phyloP scores from a whole-genome alignment of 371 early-diverging fungal genomes.

The Entomophthora muscae region DNA sequence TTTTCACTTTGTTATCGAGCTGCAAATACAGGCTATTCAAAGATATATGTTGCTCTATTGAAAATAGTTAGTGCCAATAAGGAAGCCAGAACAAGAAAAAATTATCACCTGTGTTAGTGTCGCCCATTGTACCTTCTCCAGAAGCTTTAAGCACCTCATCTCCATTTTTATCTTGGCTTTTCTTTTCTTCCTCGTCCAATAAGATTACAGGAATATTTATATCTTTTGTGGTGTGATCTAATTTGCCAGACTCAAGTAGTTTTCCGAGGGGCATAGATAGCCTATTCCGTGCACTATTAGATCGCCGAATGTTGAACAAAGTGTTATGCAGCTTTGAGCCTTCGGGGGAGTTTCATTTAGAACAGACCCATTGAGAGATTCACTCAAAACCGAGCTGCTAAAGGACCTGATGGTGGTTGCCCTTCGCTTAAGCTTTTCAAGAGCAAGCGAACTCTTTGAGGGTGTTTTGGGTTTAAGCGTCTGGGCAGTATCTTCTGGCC shows the following conservation, averaged over 20 bases:
- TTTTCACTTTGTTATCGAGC: constrained; percentile 4
- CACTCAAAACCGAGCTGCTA: neutral
- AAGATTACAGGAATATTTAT: neutral
- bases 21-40: neutral
- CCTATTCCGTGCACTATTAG: constrained; percentile 1
- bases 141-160: neutral
- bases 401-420: constrained; percentile 8
- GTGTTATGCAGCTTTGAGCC: neutral
- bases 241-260: neutral
- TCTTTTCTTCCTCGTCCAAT: neutral
- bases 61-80: too few species aligned
- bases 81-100: too few species aligned
- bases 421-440: constrained; percentile 6
- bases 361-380: constrained; percentile 3
- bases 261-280: neutral
- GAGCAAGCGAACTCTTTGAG: too few species aligned
- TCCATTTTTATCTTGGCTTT: neutral
- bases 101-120: too few species aligned
- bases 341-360: neutral
- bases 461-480: too few species aligned
- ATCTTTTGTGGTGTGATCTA: neutral
- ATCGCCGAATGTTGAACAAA: neutral
- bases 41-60: neutral
- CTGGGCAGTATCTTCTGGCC: too few species aligned
- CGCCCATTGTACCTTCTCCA: too few species aligned